Conservation (phyloP, 768 basidiomycete species). For the Tubosaeta brunneosetosa region DNA sequence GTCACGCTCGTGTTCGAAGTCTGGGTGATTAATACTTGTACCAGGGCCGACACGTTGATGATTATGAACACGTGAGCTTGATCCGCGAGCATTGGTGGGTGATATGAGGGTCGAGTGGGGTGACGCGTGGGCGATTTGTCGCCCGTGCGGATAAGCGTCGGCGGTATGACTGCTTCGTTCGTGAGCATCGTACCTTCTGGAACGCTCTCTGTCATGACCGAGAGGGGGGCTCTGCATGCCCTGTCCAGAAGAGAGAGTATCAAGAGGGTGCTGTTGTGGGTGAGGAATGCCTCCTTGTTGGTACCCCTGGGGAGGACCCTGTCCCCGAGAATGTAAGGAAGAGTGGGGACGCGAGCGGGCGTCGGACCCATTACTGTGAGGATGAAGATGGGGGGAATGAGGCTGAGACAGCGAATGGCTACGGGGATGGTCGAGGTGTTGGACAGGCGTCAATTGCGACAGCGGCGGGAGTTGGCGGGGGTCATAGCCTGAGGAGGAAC, state of each 20-base stretch:
- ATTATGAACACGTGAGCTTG: constrained; percentile 46
- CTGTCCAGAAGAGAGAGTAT: constrained; percentile 42
- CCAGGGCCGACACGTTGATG: constrained; percentile 68
- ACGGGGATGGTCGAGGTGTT: constrained; percentile 34
- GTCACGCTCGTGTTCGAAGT: constrained; percentile 36
- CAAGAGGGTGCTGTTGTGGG: constrained; percentile 45
- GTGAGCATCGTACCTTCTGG: constrained; percentile 46
- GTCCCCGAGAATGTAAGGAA: constrained; percentile 48
- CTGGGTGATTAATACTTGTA: constrained; percentile 45
- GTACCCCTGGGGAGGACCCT: constrained; percentile 28
- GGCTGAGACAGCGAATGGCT: constrained; percentile 33
- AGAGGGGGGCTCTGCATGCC: constrained; percentile 47
- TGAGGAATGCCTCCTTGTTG: constrained; percentile 37
- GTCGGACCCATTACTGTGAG: constrained; percentile 38
- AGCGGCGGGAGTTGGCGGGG: constrained; percentile 48
- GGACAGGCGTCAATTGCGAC: constrained; percentile 43
- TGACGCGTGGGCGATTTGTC: constrained; percentile 31
- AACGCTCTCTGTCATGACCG: constrained; percentile 38
- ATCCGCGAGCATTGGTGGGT: constrained; percentile 33
- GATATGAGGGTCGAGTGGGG: constrained; percentile 32
- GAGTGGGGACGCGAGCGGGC: constrained; percentile 48
- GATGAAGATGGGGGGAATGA: constrained; percentile 41
- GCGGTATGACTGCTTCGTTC: constrained; percentile 36
- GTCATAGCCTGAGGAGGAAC: constrained; percentile 40
- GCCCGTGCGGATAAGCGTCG: constrained; percentile 31